phyloP scores from a whole-genome alignment of 768 basidiomycete species.

The Agrocybe praecox region DNA sequence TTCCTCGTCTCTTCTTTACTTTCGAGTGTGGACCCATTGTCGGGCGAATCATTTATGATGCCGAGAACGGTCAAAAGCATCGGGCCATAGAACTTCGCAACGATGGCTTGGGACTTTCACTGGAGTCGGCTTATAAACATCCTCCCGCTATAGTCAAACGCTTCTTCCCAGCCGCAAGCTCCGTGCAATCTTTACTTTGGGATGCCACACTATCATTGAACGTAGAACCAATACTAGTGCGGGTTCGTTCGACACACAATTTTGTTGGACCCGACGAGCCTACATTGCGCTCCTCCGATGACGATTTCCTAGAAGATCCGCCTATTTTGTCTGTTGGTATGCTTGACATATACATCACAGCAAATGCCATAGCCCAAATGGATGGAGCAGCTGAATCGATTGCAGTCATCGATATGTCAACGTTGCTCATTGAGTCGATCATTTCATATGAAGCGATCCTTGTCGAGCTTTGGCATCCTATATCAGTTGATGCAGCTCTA shows the following conservation, averaged over 20 bases:
- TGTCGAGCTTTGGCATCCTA: constrained; percentile 33
- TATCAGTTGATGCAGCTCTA: constrained; percentile 34
- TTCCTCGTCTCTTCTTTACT: constrained; percentile 55
- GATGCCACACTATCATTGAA: constrained; percentile 39
- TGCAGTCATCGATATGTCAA: constrained; percentile 32
- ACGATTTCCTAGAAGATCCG: constrained; percentile 47
- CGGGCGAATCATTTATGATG: constrained; percentile 53
- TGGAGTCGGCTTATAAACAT: constrained; percentile 43
- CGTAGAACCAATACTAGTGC: constrained; percentile 55
- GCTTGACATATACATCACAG: constrained; percentile 47
- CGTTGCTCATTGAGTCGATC: constrained; percentile 21
- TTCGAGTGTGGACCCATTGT: constrained; percentile 51
- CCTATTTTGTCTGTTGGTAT: constrained; percentile 59
- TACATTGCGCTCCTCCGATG: constrained; percentile 33
- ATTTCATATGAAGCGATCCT: constrained; percentile 26
- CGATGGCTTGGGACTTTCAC: constrained; percentile 48
- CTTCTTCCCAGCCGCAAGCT: constrained; percentile 29
- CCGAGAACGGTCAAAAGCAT: constrained; percentile 38
- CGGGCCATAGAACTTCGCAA: constrained; percentile 59
- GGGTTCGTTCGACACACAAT: constrained; percentile 43
- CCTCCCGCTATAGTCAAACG: constrained; percentile 24
- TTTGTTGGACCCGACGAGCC: constrained; percentile 20
- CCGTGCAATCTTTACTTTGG: constrained; percentile 48
- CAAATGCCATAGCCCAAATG: constrained; percentile 51
- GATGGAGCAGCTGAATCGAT: constrained; percentile 42